Conservation (phyloP, 1,139 yeast genomes). For the Debaryomyces singareniensis region DNA sequence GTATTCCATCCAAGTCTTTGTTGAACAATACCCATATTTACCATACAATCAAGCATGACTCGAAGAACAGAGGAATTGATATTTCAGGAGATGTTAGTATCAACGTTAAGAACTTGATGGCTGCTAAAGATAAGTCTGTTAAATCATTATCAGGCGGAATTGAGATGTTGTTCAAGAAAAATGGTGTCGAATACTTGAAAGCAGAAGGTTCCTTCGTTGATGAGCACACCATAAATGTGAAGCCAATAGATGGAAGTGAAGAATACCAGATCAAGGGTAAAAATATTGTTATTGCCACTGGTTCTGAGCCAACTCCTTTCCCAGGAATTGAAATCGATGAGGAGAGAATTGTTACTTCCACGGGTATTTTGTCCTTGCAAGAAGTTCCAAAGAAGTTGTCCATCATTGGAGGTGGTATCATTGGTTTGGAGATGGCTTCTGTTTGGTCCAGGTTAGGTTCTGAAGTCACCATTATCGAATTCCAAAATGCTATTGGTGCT, state of each 20-base stretch:
- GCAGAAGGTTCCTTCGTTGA: conserved; percentile 87
- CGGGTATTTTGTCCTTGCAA: conserved; percentile 80
- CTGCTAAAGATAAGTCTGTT: conserved; percentile 89
- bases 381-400: conserved; percentile 90
- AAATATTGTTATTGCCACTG: conserved; percentile 93
- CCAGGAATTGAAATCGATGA: conserved; percentile 97
- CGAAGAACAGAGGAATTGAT: conserved; percentile 85
- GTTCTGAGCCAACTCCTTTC: conserved; percentile 98
- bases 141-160: conserved; percentile 87
- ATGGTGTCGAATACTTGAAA: conserved; percentile 90
- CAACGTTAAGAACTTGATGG: conserved; percentile 76
- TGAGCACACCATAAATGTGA: conserved; percentile 72
- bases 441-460: conserved; percentile 95
- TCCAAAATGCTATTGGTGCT: conserved; percentile 80
- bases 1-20: conserved; percentile 96
- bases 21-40: conserved; percentile 90
- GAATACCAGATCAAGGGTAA: conserved; percentile 61
- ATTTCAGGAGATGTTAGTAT: conserved; percentile 65
- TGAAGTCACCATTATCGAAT: conserved; percentile 92
- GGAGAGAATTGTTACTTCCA: conserved; percentile 93
- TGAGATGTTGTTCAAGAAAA: conserved; percentile 91
- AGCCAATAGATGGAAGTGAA: conserved; percentile 82
- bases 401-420: conserved; percentile 98
- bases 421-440: conserved; percentile 98
- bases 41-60: conserved; percentile 84